Evolutionary conservation across 176 grass and related monocot species (phyloP).

Genomic region (Urochloa ruziziensis): DNA sequence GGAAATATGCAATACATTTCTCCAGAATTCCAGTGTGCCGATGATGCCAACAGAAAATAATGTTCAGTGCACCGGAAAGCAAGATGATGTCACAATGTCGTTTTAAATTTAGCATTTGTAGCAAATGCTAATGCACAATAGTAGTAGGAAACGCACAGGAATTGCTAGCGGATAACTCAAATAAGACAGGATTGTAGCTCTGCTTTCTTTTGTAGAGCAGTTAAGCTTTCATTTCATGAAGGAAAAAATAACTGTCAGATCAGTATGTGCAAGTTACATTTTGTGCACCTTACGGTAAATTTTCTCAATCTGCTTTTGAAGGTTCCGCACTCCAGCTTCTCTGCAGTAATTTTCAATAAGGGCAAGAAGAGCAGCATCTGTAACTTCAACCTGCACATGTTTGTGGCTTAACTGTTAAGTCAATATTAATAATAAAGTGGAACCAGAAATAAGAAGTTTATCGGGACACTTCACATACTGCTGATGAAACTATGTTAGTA

Average conservation of each 20-base stretch:
- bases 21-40: neutral
- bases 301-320: slow-evolving; percentile 98
- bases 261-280: slow-evolving; percentile 23
- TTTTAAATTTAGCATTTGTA: slow-evolving; percentile 3
- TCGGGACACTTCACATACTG: slow-evolving; percentile 9
- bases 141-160: neutral
- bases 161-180: neutral
- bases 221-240: neutral
- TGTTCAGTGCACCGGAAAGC: neutral
- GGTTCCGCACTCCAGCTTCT: slow-evolving; percentile 98
- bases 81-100: neutral
- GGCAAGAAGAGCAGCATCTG: slow-evolving; percentile 89
- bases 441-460: neutral
- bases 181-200: neutral
- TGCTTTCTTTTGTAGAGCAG: neutral
- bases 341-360: slow-evolving; percentile 95
- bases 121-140: slow-evolving; percentile 9
- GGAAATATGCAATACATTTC: neutral
- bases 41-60: neutral
- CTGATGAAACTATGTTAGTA: neutral
- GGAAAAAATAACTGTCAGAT: slow-evolving; percentile 18
- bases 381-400: slow-evolving; percentile 84
- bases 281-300: slow-evolving; percentile 92
- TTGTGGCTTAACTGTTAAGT: slow-evolving; percentile 14
- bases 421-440: slow-evolving; percentile 22